Conservation (phyloP, 768 basidiomycete species). For the Tricholoma sp. region DNA sequence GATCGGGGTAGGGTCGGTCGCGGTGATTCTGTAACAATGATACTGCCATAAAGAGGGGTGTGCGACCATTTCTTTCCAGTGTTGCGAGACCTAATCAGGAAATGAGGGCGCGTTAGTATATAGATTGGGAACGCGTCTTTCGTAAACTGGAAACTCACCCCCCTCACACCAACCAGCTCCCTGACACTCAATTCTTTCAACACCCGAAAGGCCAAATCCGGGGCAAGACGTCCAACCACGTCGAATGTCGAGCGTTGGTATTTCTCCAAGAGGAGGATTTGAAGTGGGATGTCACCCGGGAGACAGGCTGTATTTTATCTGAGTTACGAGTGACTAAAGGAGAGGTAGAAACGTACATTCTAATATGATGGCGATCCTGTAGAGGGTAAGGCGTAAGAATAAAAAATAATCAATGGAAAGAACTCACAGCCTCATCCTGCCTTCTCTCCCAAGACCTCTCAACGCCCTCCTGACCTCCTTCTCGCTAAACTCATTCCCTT, state of each 20-base stretch:
- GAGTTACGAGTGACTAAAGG: not conserved
- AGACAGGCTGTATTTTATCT: slow-evolving; percentile 48
- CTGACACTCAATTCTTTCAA: slow-evolving; percentile 49
- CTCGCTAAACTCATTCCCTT: slow-evolving; percentile 56
- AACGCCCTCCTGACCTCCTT: slow-evolving; percentile 61
- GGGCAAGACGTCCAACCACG: slow-evolving; percentile 66
- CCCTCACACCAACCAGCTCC: slow-evolving; percentile 57
- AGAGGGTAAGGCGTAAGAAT: not conserved
- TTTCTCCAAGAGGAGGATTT: slow-evolving; percentile 80
- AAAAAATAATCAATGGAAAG: not conserved
- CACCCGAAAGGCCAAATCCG: slow-evolving; percentile 58
- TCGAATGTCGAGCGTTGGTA: slow-evolving; percentile 82
- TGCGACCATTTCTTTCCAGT: slow-evolving; percentile 42
- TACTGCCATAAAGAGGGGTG: slow-evolving; percentile 74
- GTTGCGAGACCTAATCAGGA: slow-evolving; percentile 37
- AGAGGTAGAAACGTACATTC: slow-evolving; percentile 38
- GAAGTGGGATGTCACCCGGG: slow-evolving; percentile 80
- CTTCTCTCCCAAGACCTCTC: slow-evolving; percentile 56
- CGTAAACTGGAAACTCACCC: slow-evolving; percentile 34
- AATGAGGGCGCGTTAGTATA: slow-evolving; percentile 33
- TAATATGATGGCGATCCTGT: slow-evolving; percentile 55
- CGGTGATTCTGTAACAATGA: slow-evolving; percentile 69
- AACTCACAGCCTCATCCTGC: slow-evolving; percentile 70
- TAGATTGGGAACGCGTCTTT: too few relatives aligned
- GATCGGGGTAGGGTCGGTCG: slow-evolving; percentile 64